phyloP scores from a whole-genome alignment of 1,139 yeast genomes.

The Blastobotrys ciferrii region DNA sequence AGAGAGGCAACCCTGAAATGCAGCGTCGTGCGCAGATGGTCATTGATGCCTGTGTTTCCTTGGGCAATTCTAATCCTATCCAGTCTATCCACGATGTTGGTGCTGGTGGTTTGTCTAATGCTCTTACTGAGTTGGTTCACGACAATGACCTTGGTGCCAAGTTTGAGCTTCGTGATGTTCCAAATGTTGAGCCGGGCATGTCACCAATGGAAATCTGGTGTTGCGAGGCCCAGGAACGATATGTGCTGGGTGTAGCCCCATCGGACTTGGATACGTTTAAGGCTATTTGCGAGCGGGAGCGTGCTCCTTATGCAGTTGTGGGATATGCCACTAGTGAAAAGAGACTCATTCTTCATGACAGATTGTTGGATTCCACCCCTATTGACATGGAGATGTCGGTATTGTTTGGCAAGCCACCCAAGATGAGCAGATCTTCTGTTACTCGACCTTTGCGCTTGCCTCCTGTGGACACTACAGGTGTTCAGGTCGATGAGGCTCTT shows the following conservation, averaged over 20 bases:
- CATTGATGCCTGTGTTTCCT: slow-evolving; percentile 86
- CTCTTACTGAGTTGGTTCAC: slow-evolving; percentile 95
- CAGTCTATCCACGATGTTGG: slow-evolving; percentile 98
- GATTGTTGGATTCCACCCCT: slow-evolving; percentile 72
- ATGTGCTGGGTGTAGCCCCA: slow-evolving; percentile 88
- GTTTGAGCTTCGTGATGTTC: slow-evolving; percentile 86
- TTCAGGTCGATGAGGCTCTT: slow-evolving; percentile 55
- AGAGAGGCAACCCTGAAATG: slow-evolving; percentile 99
- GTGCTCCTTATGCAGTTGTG: slow-evolving; percentile 94
- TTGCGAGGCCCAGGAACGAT: slow-evolving; percentile 98
- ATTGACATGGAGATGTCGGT: slow-evolving; percentile 96
- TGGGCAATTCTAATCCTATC: slow-evolving; percentile 80
- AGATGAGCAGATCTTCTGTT: slow-evolving; percentile 76
- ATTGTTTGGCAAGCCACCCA: slow-evolving; percentile 97
- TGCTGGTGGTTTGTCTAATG: slow-evolving; percentile 98
- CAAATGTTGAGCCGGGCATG: slow-evolving; percentile 95
- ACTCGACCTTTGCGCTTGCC: slow-evolving; percentile 61
- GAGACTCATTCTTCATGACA: slow-evolving; percentile 77
- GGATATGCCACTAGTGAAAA: slow-evolving; percentile 91
- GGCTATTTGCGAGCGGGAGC: slow-evolving; percentile 86
- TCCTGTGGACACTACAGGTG: slow-evolving; percentile 44
- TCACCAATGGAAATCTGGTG: slow-evolving; percentile 99
- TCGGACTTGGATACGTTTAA: slow-evolving; percentile 70
- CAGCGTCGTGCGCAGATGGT: slow-evolving; percentile 99
- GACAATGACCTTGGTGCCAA: slow-evolving; percentile 94